Percentiles rank a stretch among this genome's conserved stretches.
Evolutionary conservation across 1,284 basidiomycete species (phyloP).

Genomic region (Salmacisia buchloeana): DNA sequence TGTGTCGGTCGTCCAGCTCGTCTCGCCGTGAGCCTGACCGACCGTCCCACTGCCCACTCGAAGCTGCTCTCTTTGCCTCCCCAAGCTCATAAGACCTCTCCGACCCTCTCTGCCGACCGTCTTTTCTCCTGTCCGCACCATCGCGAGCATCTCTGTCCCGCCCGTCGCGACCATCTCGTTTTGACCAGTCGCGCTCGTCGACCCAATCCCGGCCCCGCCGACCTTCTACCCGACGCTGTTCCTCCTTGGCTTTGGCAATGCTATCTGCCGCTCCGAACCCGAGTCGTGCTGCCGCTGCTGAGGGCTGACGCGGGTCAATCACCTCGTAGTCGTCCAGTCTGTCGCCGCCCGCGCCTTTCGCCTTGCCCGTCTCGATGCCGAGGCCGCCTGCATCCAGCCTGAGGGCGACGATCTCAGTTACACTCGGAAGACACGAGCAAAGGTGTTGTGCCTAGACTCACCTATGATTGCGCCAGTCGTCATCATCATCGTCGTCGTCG

Average conservation of each 20-base stretch:
- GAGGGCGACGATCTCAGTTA: conserved; percentile 11
- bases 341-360: conserved; percentile 11
- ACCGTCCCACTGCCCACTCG: neutral
- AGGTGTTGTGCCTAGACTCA: neutral
- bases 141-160: neutral
- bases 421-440: neutral
- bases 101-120: neutral
- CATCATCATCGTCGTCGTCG: conserved; percentile 27
- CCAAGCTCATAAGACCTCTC: neutral
- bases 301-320: conserved; percentile 22
- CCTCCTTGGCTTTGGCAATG: conserved; percentile 5
- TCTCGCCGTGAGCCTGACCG: neutral
- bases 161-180: neutral
- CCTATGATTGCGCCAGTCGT: conserved; percentile 20
- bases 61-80: neutral
- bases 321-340: conserved; percentile 35
- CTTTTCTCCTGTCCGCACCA: neutral
- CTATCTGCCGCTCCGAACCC: conserved; percentile 16
- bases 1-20: neutral
- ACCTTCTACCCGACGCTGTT: conserved; percentile 8
- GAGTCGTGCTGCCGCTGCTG: conserved; percentile 10
- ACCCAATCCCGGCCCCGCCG: conserved; percentile 30
- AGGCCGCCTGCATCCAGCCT: conserved; percentile 29
- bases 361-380: conserved; percentile 10
- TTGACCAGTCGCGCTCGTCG: conserved; percentile 15